A percentile compares a stretch with the other conserved stretches of the same genome.
These are phyloP conservation scores for Sporothrix pallida DNA, from an alignment of 2,329 filamentous ascomycete species.

Conservation along the genomic window DNA sequence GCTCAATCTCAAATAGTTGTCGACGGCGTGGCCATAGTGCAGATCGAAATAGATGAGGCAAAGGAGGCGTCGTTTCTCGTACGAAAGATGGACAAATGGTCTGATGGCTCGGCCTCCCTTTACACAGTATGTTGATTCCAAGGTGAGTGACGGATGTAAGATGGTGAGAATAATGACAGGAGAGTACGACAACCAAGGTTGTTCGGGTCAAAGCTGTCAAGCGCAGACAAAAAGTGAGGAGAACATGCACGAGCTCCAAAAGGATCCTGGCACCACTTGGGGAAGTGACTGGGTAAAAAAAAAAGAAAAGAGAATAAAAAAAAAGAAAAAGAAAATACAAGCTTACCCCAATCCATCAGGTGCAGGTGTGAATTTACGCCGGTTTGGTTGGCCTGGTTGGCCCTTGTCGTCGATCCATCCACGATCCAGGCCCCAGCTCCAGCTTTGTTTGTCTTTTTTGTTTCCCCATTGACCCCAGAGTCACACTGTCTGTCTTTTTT, in stretches of 20 bases:
- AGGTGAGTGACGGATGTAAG: background rate
- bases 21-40: background rate
- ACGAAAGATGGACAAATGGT: background rate
- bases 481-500: background rate
- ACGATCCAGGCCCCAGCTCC: slow-evolving; percentile 18
- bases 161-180: background rate
- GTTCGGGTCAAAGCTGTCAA: background rate
- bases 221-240: background rate
- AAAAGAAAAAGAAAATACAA: background rate
- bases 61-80: background rate
- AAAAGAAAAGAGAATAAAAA: background rate
- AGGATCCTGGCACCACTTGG: background rate
- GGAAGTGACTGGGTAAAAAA: background rate
- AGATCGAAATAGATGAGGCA: background rate
- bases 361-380: slow-evolving; percentile 1
- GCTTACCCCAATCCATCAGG: slow-evolving; percentile 9
- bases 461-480: slow-evolving; percentile 10
- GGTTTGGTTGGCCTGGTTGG: too few species aligned
- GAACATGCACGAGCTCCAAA: background rate
- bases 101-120: background rate
- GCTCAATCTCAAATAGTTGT: background rate
- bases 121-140: background rate
- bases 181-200: background rate
- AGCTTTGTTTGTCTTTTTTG: too few species aligned
- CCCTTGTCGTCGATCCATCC: slow-evolving; percentile 24